A percentile compares a stretch with the other conserved stretches of the same genome.
These are phyloP conservation scores for Solanum neorickii DNA, from an alignment of 257 asterid genomes.

Conservation along the genomic window DNA sequence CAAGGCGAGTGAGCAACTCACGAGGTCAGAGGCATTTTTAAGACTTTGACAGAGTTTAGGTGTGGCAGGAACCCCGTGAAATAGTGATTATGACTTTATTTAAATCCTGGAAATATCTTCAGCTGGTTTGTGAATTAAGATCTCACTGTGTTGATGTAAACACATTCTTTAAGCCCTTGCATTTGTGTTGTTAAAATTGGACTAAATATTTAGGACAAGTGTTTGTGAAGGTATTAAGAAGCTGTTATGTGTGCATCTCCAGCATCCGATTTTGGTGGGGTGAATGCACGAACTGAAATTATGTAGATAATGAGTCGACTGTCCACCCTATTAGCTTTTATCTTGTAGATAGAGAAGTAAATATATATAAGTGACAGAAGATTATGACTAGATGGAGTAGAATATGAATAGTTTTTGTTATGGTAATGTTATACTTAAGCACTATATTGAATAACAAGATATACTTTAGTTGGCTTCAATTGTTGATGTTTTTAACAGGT, in stretches of 20 bases:
- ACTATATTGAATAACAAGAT: not conserved
- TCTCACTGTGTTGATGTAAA: not conserved
- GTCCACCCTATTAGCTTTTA: not conserved
- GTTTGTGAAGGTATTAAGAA: not conserved
- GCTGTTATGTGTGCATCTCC: not conserved
- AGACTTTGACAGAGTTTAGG: not conserved
- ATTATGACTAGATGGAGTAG: not conserved
- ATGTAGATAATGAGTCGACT: not conserved
- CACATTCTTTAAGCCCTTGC: not conserved
- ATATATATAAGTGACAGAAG: not conserved
- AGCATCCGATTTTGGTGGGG: not conserved
- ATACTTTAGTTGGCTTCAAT: not conserved
- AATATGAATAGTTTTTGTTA: not conserved
- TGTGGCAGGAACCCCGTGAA: not conserved
- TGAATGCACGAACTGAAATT: not conserved
- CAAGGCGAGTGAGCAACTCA: not conserved
- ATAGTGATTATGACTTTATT: not conserved
- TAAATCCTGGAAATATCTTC: not conserved
- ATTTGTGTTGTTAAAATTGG: not conserved
- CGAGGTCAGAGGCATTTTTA: not conserved
- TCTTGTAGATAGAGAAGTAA: not conserved
- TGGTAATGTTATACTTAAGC: not conserved
- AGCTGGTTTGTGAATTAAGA: not conserved
- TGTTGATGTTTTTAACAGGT: constrained; percentile 10
- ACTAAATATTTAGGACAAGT: not conserved